A percentile compares a stretch with the other conserved stretches of the same genome.
phyloP scores from a whole-genome alignment of 2,329 filamentous ascomycete species.

The Botrytis fragariae region DNA sequence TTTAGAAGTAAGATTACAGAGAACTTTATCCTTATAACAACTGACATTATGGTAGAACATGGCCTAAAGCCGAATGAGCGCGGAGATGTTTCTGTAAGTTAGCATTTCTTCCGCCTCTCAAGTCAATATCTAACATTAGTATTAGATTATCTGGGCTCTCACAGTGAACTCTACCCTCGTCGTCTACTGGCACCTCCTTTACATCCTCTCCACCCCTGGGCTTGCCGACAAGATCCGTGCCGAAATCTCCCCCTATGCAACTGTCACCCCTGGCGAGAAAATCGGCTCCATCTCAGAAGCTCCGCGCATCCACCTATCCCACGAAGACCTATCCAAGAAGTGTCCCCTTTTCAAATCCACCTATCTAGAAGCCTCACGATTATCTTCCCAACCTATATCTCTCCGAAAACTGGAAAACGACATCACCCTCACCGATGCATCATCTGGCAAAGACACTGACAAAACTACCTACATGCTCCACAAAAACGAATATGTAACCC shows the following conservation, averaged over 20 bases:
- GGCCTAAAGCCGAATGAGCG: constrained; percentile 33
- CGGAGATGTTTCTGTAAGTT: constrained; percentile 44
- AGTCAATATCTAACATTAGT: not conserved
- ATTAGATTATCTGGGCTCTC: constrained; percentile 51
- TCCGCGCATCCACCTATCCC: constrained; percentile 43
- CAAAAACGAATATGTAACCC: constrained; percentile 44
- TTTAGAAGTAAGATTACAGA: constrained; percentile 39
- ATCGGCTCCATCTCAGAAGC: constrained; percentile 36
- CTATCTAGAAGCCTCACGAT: constrained; percentile 46
- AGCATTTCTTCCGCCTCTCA: not conserved
- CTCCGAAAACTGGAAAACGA: constrained; percentile 44
- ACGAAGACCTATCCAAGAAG: constrained; percentile 42
- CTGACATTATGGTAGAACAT: constrained; percentile 23
- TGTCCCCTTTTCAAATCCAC: constrained; percentile 47
- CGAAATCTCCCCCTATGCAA: constrained; percentile 46
- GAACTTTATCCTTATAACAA: constrained; percentile 21
- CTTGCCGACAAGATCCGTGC: constrained; percentile 44
- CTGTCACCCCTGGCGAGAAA: constrained; percentile 37
- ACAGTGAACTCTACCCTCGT: constrained; percentile 52
- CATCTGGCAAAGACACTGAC: constrained; percentile 26
- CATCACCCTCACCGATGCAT: constrained; percentile 32
- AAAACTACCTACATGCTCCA: constrained; percentile 43
- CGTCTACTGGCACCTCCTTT: constrained; percentile 51
- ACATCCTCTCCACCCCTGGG: constrained; percentile 44
- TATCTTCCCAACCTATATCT: constrained; percentile 44